Evolutionary conservation across 768 basidiomycete genomes (phyloP).

Genomic region (Nidularia pulvinata): DNA sequence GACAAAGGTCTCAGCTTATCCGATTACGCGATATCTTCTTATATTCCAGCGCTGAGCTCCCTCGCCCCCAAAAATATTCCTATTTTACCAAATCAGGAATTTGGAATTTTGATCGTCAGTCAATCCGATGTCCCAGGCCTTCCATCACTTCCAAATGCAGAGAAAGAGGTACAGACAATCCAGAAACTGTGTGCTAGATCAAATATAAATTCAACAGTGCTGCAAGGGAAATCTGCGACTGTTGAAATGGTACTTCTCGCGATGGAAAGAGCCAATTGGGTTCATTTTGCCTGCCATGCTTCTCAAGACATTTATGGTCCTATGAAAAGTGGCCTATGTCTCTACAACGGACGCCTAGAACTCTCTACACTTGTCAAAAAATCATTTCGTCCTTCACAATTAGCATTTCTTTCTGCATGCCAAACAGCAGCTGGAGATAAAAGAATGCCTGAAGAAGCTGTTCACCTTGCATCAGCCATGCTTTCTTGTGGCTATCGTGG

Average conservation of each 20-base stretch:
- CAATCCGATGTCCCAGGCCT: background rate
- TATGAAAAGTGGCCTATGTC: constrained; percentile 10
- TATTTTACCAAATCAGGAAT: background rate
- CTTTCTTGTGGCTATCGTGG: constrained; percentile 24
- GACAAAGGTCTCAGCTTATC: constrained; percentile 9
- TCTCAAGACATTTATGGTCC: constrained; percentile 21
- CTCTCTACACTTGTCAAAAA: constrained; percentile 16
- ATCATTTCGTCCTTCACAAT: constrained; percentile 17
- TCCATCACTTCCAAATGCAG: background rate
- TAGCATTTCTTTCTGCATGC: constrained; percentile 48
- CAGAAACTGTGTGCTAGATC: background rate
- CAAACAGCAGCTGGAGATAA: constrained; percentile 34
- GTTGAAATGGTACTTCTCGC: constrained; percentile 3
- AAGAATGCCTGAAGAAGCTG: constrained; percentile 16
- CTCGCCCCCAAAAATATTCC: background rate
- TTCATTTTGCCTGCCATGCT: constrained; percentile 39
- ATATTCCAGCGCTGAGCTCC: constrained; percentile 1
- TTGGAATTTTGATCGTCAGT: background rate
- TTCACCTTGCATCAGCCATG: constrained; percentile 44
- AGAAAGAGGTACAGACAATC: background rate
- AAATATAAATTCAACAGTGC: background rate
- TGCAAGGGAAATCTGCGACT: constrained; percentile 7
- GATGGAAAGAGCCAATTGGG: constrained; percentile 12
- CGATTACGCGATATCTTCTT: constrained; percentile 7
- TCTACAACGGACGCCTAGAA: constrained; percentile 13